phyloP scores from a whole-genome alignment of 345 rosid genomes.

The Geranium rotundifolium region DNA sequence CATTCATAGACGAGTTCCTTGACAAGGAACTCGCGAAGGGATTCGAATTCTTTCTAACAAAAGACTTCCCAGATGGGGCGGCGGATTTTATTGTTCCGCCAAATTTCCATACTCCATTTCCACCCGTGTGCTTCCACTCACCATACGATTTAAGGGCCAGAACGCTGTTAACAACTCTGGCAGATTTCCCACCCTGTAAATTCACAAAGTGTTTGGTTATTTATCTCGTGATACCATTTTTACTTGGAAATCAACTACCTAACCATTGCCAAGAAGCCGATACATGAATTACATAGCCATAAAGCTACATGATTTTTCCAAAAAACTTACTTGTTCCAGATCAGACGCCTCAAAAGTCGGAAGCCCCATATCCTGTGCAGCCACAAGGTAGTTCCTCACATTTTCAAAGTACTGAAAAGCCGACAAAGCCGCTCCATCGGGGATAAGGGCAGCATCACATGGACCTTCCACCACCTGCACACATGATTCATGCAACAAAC shows the following conservation, averaged over 20 bases:
- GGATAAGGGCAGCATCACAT: slow-evolving; percentile 51
- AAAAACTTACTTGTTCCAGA: slow-evolving; percentile 61
- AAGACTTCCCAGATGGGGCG: slow-evolving; percentile 29
- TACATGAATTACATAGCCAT: too few species aligned
- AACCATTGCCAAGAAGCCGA: too few species aligned
- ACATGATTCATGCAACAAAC: not conserved
- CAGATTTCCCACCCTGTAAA: slow-evolving; percentile 70
- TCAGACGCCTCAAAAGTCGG: slow-evolving; percentile 86
- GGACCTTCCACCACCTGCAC: slow-evolving; percentile 75
- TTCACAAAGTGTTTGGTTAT: not conserved
- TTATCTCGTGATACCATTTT: not conserved
- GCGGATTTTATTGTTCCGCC: slow-evolving; percentile 55
- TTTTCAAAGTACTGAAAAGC: slow-evolving; percentile 88
- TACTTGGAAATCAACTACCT: not conserved
- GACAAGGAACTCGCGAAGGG: slow-evolving; percentile 60
- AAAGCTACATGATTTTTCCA: too few species aligned
- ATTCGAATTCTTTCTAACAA: slow-evolving; percentile 59
- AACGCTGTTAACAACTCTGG: slow-evolving; percentile 64
- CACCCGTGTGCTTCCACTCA: slow-evolving; percentile 76
- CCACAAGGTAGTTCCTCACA: slow-evolving; percentile 76
- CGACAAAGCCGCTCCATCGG: slow-evolving; percentile 80
- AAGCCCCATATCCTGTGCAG: slow-evolving; percentile 54
- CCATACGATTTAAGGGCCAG: slow-evolving; percentile 63
- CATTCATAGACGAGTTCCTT: slow-evolving; percentile 41
- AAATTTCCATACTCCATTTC: slow-evolving; percentile 71